phyloP scores from a whole-genome alignment of 148 eudicot species.

The Fagopyrum esculentum region DNA sequence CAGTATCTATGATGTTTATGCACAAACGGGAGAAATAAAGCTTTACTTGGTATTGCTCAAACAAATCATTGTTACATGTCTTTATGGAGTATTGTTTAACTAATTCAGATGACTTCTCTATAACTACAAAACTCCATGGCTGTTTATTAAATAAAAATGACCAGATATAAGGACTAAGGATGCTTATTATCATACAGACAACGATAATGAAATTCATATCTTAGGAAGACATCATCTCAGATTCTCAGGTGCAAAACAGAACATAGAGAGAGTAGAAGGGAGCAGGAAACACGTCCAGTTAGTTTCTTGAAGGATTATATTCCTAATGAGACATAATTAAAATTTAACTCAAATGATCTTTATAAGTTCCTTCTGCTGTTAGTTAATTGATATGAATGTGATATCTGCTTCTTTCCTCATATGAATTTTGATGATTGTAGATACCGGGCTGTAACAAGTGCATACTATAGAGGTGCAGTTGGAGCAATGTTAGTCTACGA shows the following conservation, averaged over 20 bases:
- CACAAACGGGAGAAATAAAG: background rate
- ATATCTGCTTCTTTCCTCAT: background rate
- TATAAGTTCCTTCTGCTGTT: too few relatives aligned
- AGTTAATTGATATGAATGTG: background rate
- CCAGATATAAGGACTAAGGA: background rate
- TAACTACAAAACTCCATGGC: background rate
- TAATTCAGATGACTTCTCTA: background rate
- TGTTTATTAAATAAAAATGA: background rate
- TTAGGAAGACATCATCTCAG: background rate
- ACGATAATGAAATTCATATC: background rate
- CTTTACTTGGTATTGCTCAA: background rate
- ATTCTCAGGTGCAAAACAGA: background rate
- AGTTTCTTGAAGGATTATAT: background rate
- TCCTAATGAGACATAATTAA: background rate
- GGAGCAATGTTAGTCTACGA: constrained; percentile 62
- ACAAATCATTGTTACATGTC: background rate
- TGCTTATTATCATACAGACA: background rate
- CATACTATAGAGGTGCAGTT: constrained; percentile 58
- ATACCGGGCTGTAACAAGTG: constrained; percentile 61
- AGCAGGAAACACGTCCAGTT: background rate
- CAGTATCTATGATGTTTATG: background rate
- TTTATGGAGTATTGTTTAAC: too few relatives aligned
- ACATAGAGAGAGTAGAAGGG: background rate
- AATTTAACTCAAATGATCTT: background rate
- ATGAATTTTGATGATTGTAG: constrained; percentile 16